phyloP scores from a whole-genome alignment of 768 basidiomycete genomes.

The Suillus subaureus region DNA sequence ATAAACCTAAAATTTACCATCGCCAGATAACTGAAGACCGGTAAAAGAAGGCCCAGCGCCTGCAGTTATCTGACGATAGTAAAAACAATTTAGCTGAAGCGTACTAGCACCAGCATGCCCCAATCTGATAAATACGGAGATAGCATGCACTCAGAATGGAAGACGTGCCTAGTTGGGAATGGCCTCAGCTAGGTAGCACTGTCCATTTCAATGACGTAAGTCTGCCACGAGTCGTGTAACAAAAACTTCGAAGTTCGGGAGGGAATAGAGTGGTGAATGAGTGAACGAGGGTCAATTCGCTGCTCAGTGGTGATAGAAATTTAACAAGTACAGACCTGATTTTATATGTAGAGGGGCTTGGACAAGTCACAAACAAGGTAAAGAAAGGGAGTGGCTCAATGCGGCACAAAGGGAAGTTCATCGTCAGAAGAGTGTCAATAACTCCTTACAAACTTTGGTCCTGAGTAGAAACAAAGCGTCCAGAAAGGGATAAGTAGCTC shows the following conservation, averaged over 20 bases:
- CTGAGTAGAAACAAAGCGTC: conserved; percentile 2
- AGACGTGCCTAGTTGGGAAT: background rate
- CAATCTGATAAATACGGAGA: background rate
- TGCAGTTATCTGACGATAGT: background rate
- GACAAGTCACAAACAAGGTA: background rate
- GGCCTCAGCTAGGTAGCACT: background rate
- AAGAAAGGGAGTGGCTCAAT: background rate
- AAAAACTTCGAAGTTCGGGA: background rate
- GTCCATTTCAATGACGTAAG: background rate
- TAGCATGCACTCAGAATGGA: background rate
- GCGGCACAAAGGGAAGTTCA: background rate
- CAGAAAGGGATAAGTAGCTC: background rate
- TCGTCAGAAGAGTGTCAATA: background rate
- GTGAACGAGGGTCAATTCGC: background rate
- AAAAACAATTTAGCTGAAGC: background rate
- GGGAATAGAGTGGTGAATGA: background rate
- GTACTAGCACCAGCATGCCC: background rate
- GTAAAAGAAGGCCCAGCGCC: background rate
- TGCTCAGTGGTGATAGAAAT: background rate
- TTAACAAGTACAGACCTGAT: background rate
- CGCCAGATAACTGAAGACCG: background rate
- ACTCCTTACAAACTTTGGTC: conserved; percentile 4
- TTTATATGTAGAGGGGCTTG: background rate
- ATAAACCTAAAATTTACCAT: background rate
- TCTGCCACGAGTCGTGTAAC: background rate